Percentiles rank a stretch among this genome's conserved stretches.
Conservation (phyloP, 2,329 filamentous ascomycete genomes). For the Diaporthe sp. region DNA sequence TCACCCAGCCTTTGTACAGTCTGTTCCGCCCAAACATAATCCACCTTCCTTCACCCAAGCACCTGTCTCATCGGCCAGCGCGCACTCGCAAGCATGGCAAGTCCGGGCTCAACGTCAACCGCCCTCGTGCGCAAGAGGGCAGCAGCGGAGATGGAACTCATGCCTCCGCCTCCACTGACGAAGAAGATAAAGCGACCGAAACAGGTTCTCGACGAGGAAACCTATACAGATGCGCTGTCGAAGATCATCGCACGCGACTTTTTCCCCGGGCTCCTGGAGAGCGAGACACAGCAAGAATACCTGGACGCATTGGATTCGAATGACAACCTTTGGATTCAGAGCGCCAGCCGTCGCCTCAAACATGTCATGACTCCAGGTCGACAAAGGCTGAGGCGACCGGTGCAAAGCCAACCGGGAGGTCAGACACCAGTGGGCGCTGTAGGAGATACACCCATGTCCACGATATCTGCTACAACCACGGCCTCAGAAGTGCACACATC, state of each 20-base stretch:
- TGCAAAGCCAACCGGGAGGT: conserved; percentile 31
- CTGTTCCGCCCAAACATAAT: background rate
- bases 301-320: conserved; percentile 90
- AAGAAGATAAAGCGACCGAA: conserved; percentile 94
- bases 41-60: background rate
- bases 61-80: background rate
- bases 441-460: conserved; percentile 81
- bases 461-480: conserved; percentile 52
- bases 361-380: conserved; percentile 87
- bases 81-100: conserved; percentile 33
- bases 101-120: conserved; percentile 55
- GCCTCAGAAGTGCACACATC: conserved; percentile 49
- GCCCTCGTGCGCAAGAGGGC: conserved; percentile 76
- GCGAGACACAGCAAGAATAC: conserved; percentile 91
- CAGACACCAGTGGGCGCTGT: conserved; percentile 54
- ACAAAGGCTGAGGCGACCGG: conserved; percentile 43
- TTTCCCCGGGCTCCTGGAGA: conserved; percentile 91
- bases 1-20: background rate
- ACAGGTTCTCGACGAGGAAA: conserved; percentile 91
- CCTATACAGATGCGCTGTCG: conserved; percentile 90
- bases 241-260: conserved; percentile 97
- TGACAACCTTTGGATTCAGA: conserved; percentile 87
- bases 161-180: conserved; percentile 86
- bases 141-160: conserved; percentile 76
- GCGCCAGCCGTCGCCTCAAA: conserved; percentile 78